Conservation (phyloP, 257 asterid species). For the Nicotiana tomentosiformis region DNA sequence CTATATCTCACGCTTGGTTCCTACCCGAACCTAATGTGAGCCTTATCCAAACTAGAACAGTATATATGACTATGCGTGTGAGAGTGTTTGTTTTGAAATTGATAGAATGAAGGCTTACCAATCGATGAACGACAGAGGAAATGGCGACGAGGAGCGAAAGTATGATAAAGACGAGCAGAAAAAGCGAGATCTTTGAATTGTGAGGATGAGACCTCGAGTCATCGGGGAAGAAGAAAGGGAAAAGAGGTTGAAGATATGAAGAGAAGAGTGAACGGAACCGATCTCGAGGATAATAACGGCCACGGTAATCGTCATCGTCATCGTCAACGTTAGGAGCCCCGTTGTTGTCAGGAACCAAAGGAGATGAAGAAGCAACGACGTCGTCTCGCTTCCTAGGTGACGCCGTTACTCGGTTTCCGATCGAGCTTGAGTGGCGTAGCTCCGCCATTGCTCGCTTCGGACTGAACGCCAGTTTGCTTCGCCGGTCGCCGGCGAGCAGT, state of each 20-base stretch:
- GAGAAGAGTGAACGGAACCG: constrained; percentile 51
- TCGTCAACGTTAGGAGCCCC: constrained; percentile 28
- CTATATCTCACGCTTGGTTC: background rate
- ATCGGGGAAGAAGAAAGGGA: constrained; percentile 49
- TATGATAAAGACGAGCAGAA: constrained; percentile 35
- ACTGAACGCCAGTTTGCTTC: constrained; percentile 83
- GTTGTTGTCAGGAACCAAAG: constrained; percentile 19
- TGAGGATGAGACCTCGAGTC: constrained; percentile 53
- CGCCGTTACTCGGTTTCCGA: constrained; percentile 56
- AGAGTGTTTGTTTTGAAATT: background rate
- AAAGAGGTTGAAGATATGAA: constrained; percentile 30
- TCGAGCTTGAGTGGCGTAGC: constrained; percentile 96
- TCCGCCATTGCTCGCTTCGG: constrained; percentile 99
- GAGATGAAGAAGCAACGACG: constrained; percentile 23
- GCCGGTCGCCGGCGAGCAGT: background rate
- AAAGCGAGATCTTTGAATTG: constrained; percentile 57
- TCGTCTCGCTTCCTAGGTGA: constrained; percentile 57
- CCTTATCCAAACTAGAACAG: background rate
- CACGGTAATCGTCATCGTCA: constrained; percentile 53
- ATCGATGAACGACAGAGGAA: constrained; percentile 51
- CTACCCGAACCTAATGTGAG: background rate
- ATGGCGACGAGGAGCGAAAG: constrained; percentile 44
- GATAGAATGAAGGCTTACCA: constrained; percentile 42
- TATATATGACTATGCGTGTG: background rate
- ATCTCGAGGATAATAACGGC: constrained; percentile 61